Evolutionary conservation across 1,284 basidiomycete genomes (phyloP).

Genomic region (Ceratobasidium sp.): DNA sequence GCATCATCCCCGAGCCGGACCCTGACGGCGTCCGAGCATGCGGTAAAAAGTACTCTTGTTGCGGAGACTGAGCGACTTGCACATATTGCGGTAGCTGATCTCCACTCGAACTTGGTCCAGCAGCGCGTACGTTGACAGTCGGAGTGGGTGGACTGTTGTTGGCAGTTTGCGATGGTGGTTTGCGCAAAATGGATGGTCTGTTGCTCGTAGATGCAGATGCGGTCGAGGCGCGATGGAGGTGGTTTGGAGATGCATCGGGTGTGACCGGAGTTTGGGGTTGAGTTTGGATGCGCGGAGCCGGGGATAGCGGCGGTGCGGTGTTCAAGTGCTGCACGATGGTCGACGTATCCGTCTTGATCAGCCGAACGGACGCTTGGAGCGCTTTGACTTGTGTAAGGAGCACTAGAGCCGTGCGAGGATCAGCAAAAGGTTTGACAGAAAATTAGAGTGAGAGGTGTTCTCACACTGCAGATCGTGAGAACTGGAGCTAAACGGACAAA

Average conservation of each 20-base stretch:
- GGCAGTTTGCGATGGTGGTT: neutral
- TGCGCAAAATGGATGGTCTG: neutral
- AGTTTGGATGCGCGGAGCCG: too few relatives aligned
- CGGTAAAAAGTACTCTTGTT: slow-evolving; percentile 2
- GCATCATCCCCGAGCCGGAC: neutral
- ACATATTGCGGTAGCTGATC: neutral
- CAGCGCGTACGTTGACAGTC: neutral
- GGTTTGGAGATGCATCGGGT: neutral
- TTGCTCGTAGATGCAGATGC: neutral
- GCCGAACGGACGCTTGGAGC: neutral
- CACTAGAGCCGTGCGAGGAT: neutral
- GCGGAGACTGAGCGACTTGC: neutral
- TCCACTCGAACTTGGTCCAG: neutral
- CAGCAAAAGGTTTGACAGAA: neutral
- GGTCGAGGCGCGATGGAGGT: neutral
- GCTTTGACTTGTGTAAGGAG: slow-evolving; percentile 22
- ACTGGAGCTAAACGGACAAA: neutral
- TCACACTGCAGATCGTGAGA: slow-evolving; percentile 7
- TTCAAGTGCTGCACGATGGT: neutral
- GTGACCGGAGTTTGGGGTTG: neutral
- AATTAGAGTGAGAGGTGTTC: neutral
- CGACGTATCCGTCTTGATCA: slow-evolving; percentile 12
- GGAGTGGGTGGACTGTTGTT: neutral
- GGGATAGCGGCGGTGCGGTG: neutral
- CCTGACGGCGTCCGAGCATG: neutral